A percentile compares a stretch with the other conserved stretches of the same genome.
These are phyloP conservation scores for Daphne laureola DNA, from an alignment of 441 rosid species.

Conservation along the genomic window DNA sequence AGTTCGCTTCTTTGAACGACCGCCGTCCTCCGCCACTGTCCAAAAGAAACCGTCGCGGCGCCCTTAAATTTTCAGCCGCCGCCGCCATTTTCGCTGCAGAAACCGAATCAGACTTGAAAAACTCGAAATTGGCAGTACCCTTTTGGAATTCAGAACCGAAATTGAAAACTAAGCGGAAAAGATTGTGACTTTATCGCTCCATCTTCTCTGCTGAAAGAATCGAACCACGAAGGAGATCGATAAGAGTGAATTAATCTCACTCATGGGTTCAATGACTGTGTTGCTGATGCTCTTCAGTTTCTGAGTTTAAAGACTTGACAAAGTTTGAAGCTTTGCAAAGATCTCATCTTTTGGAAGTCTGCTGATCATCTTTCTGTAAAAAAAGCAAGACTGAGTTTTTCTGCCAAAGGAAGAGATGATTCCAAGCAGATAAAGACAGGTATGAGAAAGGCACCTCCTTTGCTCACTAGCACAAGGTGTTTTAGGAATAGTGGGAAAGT, in stretches of 20 bases:
- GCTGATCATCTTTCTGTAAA: constrained; percentile 17
- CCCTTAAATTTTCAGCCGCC: constrained; percentile 21
- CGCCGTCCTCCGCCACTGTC: constrained; percentile 24
- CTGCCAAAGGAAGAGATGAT: constrained; percentile 13
- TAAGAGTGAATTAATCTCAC: constrained; percentile 27
- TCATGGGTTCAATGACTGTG: constrained; percentile 5
- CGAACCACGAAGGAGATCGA: constrained; percentile 37
- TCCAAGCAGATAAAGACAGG: constrained; percentile 16
- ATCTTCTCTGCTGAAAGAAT: constrained; percentile 17
- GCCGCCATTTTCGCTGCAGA: constrained; percentile 4
- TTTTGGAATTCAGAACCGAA: not conserved
- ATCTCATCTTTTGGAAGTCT: constrained; percentile 7
- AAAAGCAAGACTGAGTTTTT: constrained; percentile 5
- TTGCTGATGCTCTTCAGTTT: constrained; percentile 14
- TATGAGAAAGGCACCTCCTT: constrained; percentile 12
- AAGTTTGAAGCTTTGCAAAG: constrained; percentile 2
- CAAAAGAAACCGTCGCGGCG: constrained; percentile 31
- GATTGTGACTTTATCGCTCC: constrained; percentile 12
- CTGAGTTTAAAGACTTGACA: constrained; percentile 2
- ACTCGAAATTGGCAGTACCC: constrained; percentile 1
- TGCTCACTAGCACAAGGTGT: constrained; percentile 5
- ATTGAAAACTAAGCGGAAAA: constrained; percentile 7
- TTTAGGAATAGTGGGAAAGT: not conserved
- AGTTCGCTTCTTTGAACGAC: constrained; percentile 34
- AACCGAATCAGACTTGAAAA: not conserved